Conservation (phyloP, 2,329 filamentous ascomycete species). For the Dryadomyces quercus-mongolicae region DNA sequence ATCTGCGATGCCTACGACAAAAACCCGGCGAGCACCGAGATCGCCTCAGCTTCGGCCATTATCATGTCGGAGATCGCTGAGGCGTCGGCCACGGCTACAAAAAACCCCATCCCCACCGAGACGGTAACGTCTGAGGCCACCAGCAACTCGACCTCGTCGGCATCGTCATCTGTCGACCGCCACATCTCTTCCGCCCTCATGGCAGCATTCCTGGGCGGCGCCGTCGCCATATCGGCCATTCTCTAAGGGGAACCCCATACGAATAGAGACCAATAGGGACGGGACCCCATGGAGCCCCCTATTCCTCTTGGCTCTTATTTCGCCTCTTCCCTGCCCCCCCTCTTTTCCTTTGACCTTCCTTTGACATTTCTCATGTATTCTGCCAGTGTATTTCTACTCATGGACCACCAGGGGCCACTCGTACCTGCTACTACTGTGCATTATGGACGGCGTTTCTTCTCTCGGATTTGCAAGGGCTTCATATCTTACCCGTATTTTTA, state of each 20-base stretch:
- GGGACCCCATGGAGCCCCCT: neutral
- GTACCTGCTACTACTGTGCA: neutral
- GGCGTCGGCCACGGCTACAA: slow-evolving; percentile 10
- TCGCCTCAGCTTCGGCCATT: slow-evolving; percentile 7
- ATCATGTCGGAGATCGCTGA: slow-evolving; percentile 7
- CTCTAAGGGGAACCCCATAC: neutral
- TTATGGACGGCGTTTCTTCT: neutral
- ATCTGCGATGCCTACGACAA: slow-evolving; percentile 8
- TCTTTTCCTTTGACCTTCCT: neutral
- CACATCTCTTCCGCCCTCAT: neutral
- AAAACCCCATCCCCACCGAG: slow-evolving; percentile 9
- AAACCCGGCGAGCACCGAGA: slow-evolving; percentile 1
- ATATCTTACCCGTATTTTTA: neutral
- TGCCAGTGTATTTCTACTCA: neutral
- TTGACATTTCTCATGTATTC: neutral
- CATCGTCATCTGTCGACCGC: neutral
- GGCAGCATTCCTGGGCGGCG: neutral
- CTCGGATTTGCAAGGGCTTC: neutral
- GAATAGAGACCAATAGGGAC: too few species aligned
- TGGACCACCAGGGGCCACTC: too few species aligned
- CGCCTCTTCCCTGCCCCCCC: neutral
- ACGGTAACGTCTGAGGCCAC: neutral
- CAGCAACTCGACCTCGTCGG: neutral
- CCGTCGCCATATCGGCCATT: neutral
- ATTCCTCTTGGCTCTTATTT: too few species aligned